Evolutionary conservation across 148 eudicot species (phyloP).

Genomic region (Cornus florida): DNA sequence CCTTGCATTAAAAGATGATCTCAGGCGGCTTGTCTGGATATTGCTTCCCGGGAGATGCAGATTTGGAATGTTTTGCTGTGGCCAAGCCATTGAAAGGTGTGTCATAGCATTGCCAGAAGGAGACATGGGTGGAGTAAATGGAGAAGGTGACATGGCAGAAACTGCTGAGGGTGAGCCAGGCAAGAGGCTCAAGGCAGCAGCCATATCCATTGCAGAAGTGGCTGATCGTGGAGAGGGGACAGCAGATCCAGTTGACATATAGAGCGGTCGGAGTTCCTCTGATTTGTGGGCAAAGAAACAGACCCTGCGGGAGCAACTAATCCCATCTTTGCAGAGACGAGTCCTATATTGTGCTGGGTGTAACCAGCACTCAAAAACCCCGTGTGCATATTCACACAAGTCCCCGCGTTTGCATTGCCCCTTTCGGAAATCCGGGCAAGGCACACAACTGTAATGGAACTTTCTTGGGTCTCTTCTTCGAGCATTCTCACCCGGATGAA

Average conservation of each 20-base stretch:
- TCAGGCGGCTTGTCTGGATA: constrained; percentile 31
- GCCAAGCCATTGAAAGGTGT: constrained; percentile 32
- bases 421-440: constrained; percentile 60
- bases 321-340: constrained; percentile 57
- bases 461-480: constrained; percentile 58
- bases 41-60: constrained; percentile 32
- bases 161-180: constrained; percentile 49
- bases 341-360: constrained; percentile 67
- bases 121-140: constrained; percentile 42
- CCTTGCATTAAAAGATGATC: constrained; percentile 32
- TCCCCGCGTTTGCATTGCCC: constrained; percentile 58
- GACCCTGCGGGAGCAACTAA: constrained; percentile 49
- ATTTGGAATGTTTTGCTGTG: constrained; percentile 29
- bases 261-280: constrained; percentile 54
- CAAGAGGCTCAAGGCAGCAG: constrained; percentile 45
- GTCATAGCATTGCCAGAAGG: constrained; percentile 22
- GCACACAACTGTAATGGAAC: constrained; percentile 57
- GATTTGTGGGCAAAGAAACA: constrained; percentile 63
- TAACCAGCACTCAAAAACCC: constrained; percentile 67
- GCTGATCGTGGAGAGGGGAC: constrained; percentile 50
- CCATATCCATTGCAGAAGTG: constrained; percentile 53
- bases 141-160: constrained; percentile 32
- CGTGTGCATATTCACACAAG: constrained; percentile 62
- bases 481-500: constrained; percentile 69
- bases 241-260: constrained; percentile 54